Conservation (phyloP, 306 rosid genomes). For the Acacia acuminata region DNA sequence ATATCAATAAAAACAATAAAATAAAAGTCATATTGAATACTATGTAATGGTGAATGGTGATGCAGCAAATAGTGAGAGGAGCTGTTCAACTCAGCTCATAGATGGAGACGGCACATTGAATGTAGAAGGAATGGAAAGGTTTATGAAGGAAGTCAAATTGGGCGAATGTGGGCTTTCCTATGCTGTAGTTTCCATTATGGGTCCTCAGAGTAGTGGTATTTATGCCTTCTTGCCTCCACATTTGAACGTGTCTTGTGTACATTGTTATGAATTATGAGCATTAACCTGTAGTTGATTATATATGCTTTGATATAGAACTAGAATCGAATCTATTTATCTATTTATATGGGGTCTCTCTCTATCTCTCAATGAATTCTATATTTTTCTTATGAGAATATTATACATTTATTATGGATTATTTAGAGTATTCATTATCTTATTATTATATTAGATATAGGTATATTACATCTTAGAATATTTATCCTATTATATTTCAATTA, state of each 20-base stretch:
- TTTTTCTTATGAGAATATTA: no score
- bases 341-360: neutral
- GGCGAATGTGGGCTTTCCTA: constrained; percentile 94
- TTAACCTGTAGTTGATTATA: constrained; percentile 18
- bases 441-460: no score
- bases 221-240: constrained; percentile 41
- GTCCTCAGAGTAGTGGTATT: constrained; percentile 99
- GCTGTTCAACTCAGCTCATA: constrained; percentile 85
- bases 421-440: no score
- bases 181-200: constrained; percentile 96
- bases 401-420: no score
- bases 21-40: constrained; percentile 6
- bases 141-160: constrained; percentile 82
- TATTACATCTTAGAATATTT: no score
- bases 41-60: neutral
- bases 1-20: neutral
- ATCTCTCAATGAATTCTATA: neutral
- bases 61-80: constrained; percentile 50
- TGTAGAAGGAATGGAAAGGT: constrained; percentile 62
- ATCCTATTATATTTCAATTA: no score
- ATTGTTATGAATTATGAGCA: constrained; percentile 2
- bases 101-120: constrained; percentile 94
- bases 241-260: constrained; percentile 8
- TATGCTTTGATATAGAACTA: neutral
- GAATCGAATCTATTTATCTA: neutral